A percentile compares a stretch with the other conserved stretches of the same genome.
These are phyloP conservation scores for Colletotrichum orbiculare DNA, from an alignment of 2,329 filamentous ascomycete species.

Conservation along the genomic window DNA sequence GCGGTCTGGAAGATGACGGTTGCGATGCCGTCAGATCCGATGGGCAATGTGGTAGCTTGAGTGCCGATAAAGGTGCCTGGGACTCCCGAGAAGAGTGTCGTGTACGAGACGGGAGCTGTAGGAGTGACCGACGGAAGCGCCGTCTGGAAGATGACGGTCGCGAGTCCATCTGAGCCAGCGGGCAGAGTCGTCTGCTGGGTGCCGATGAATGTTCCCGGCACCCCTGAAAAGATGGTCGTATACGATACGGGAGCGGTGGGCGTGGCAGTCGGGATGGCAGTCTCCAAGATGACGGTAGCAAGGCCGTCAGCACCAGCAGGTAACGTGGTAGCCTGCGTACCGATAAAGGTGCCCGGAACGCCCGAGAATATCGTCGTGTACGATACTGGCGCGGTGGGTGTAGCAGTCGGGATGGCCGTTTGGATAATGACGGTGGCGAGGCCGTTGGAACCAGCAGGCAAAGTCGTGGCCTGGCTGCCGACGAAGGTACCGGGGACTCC, in stretches of 20 bases:
- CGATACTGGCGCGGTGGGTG: not conserved
- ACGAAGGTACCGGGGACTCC: constrained; percentile 5
- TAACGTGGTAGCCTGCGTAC: constrained; percentile 15
- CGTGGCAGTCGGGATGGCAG: constrained; percentile 23
- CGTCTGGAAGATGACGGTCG: not conserved
- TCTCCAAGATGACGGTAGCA: constrained; percentile 16
- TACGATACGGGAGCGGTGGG: constrained; percentile 12
- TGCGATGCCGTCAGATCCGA: constrained; percentile 3
- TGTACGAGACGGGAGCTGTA: constrained; percentile 1
- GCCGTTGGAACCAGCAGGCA: constrained; percentile 10
- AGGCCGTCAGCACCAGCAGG: constrained; percentile 1
- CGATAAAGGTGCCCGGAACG: constrained; percentile 12
- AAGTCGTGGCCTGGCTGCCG: not conserved
- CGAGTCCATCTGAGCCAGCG: not conserved
- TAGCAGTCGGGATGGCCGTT: constrained; percentile 3
- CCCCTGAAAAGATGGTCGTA: constrained; percentile 9
- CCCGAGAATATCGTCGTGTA: constrained; percentile 17
- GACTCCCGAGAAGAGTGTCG: not conserved
- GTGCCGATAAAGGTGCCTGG: constrained; percentile 8
- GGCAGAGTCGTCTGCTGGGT: constrained; percentile 9
- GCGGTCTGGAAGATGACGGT: constrained; percentile 12
- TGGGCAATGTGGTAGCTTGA: not conserved
- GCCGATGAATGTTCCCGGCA: constrained; percentile 10
- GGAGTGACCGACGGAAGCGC: not conserved
- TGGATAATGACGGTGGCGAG: constrained; percentile 15